A percentile compares a stretch with the other conserved stretches of the same genome.
phyloP scores from a whole-genome alignment of 345 rosid genomes.

The Aquilaria malaccensis region DNA sequence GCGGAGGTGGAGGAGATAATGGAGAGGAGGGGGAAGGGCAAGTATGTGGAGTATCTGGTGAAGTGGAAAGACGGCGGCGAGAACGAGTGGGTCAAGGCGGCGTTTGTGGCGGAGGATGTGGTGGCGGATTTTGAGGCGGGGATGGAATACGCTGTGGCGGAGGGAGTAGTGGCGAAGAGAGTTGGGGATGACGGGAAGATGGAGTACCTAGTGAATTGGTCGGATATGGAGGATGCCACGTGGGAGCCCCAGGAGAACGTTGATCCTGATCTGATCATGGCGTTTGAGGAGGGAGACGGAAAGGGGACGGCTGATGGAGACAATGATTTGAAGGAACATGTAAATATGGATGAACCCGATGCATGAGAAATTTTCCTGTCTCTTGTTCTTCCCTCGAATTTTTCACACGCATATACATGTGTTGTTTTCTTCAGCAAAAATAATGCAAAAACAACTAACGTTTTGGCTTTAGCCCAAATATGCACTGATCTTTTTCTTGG shows the following conservation, averaged over 20 bases:
- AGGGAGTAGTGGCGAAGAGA: constrained; percentile 55
- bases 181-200: constrained; percentile 47
- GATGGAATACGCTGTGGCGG: constrained; percentile 82
- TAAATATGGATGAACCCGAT: neutral
- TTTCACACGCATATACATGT: too few species aligned
- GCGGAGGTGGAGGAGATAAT: constrained; percentile 72
- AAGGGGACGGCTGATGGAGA: neutral
- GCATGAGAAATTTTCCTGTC: too few species aligned
- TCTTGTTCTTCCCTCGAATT: too few species aligned
- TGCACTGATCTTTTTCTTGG: too few species aligned
- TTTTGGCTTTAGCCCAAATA: too few species aligned
- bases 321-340: neutral
- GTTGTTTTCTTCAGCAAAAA: too few species aligned
- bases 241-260: constrained; percentile 94
- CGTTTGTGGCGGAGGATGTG: constrained; percentile 63
- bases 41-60: constrained; percentile 63
- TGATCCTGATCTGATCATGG: constrained; percentile 52
- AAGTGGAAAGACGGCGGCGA: constrained; percentile 80
- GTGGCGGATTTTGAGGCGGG: constrained; percentile 73
- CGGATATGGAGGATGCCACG: constrained; percentile 70
- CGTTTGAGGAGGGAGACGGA: constrained; percentile 29
- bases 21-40: constrained; percentile 81
- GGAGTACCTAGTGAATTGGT: constrained; percentile 78
- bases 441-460: too few species aligned
- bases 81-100: constrained; percentile 68